Evolutionary conservation across 2,329 filamentous ascomycete genomes (phyloP).

Genomic region (Microsporum ferrugineum): DNA sequence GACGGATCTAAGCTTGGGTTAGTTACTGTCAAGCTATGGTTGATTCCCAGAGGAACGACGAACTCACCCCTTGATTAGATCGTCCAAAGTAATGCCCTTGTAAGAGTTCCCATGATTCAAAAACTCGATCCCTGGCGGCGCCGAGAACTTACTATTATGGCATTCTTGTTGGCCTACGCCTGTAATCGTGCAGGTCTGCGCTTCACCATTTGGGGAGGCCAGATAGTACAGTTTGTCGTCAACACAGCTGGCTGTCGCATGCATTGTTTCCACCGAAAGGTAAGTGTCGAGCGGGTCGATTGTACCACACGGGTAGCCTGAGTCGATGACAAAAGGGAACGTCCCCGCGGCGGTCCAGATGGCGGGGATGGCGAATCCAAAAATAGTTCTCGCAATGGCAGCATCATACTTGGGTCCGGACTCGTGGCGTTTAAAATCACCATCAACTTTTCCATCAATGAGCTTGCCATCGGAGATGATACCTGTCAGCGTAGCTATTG

Average conservation of each 20-base stretch:
- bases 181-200: conserved; percentile 15
- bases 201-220: conserved; percentile 11
- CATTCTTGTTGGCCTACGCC: background rate
- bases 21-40: background rate
- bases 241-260: conserved; percentile 6
- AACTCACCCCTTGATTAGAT: conserved; percentile 3
- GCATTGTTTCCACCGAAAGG: conserved; percentile 5
- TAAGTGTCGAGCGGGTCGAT: background rate
- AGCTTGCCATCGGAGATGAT: conserved; percentile 4
- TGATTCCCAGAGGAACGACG: background rate
- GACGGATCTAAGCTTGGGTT: background rate
- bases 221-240: conserved; percentile 11
- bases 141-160: background rate
- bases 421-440: background rate
- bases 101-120: background rate
- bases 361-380: conserved; percentile 1
- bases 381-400: background rate
- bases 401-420: background rate
- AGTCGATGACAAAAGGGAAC: conserved; percentile 11
- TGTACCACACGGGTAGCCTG: conserved; percentile 12
- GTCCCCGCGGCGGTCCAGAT: background rate
- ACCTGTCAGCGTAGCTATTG: background rate
- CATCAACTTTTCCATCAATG: conserved; percentile 1
- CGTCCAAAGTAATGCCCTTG: background rate
- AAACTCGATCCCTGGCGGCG: background rate